These are phyloP conservation scores for Dryadomyces quercivorus DNA, from an alignment of 2,329 filamentous ascomycete species.

Conservation along the genomic window DNA sequence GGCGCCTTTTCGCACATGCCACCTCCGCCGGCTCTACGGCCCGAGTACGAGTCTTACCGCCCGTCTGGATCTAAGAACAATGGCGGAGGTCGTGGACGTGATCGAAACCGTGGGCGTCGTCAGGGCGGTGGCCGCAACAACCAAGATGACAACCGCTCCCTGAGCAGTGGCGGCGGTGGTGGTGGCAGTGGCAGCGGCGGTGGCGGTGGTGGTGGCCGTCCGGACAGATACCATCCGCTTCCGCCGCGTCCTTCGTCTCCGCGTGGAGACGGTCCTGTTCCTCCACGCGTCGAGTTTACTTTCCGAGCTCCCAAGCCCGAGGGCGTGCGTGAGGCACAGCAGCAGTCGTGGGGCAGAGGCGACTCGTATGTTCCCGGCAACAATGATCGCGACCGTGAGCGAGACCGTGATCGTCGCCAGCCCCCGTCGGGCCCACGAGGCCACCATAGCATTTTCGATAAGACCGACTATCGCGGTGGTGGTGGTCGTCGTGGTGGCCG, in stretches of 20 bases:
- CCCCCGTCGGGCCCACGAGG: constrained; percentile 7
- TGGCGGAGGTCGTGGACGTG: neutral
- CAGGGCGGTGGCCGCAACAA: neutral
- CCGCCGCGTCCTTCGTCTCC: neutral
- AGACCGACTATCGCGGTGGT: neutral
- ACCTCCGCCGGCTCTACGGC: neutral
- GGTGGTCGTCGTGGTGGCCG: neutral
- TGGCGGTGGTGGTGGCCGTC: neutral
- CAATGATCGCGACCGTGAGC: neutral
- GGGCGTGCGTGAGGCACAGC: constrained; percentile 36
- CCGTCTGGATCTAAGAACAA: neutral
- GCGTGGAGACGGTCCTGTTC: constrained; percentile 5
- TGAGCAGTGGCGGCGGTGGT: neutral
- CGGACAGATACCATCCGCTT: neutral
- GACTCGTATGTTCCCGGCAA: constrained; percentile 25
- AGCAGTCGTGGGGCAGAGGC: constrained; percentile 15
- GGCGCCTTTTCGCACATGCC: constrained; percentile 3
- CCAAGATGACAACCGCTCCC: neutral
- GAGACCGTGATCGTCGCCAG: neutral
- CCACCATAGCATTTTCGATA: neutral
- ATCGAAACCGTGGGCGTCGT: neutral
- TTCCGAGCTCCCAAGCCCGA: constrained; percentile 41
- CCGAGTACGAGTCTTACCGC: constrained; percentile 5
- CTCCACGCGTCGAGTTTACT: constrained; percentile 39
- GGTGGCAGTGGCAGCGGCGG: constrained; percentile 1